phyloP scores from a whole-genome alignment of 352 stramenopile species.

The Thraustochytrium striatum region DNA sequence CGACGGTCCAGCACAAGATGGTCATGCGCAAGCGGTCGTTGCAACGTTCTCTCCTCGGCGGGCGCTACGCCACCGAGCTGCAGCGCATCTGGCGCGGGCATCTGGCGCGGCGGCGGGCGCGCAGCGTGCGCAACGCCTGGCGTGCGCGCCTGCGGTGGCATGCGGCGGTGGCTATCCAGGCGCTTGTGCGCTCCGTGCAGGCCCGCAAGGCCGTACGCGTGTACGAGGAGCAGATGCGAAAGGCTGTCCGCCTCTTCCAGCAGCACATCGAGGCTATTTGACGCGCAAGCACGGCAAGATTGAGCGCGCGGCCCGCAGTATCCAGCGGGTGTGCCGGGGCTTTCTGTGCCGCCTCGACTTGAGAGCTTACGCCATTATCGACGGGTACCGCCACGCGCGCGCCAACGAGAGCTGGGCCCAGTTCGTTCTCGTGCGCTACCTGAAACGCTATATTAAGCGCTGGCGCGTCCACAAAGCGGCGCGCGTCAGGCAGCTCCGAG shows the following conservation, averaged over 20 bases:
- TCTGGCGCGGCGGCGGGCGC: not conserved
- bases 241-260: not conserved
- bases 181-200: not conserved
- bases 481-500: not conserved
- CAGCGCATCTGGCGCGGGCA: conserved; percentile 32
- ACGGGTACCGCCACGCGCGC: not conserved
- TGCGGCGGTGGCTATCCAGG: not conserved
- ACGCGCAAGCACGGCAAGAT: not conserved
- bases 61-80: not conserved
- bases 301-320: not conserved
- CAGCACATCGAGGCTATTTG: not conserved
- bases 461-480: conserved; percentile 4
- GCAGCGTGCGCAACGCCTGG: no score
- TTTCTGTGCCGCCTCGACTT: conserved; percentile 15
- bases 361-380: not conserved
- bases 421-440: conserved; percentile 33
- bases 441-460: conserved; percentile 34
- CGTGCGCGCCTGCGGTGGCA: not conserved
- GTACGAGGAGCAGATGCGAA: not conserved
- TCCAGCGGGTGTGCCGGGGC: conserved; percentile 17
- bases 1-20: not conserved
- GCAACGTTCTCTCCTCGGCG: not conserved
- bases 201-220: not conserved
- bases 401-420: conserved; percentile 30
- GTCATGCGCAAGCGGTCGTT: not conserved